Base-by-base conservation (phyloP, 1,284 basidiomycete genomes). In the Pseudozyma tsukubaensis region DNA sequence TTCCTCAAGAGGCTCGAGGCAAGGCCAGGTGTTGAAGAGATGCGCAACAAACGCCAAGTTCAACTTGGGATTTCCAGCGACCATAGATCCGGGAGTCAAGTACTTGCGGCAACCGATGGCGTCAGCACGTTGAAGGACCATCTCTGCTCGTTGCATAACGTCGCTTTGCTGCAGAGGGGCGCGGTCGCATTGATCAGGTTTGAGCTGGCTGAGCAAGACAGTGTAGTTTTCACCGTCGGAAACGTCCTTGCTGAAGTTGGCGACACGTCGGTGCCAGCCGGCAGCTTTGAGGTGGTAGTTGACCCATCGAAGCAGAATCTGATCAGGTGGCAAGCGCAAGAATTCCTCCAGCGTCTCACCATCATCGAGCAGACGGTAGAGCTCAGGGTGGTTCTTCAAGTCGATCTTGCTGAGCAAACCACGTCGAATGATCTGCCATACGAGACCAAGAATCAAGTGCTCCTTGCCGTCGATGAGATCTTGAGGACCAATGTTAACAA, bases 21-120 rank as follows among this genome's bases (percentile, higher is more conserved):
- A 83, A 2, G 96, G 96, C 87, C 93, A 92, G 2, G 94, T 98
- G 88, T 99, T 99, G 90, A 99, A 99, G 57, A 99, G 89, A 86
- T 97, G 95, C 50, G 97, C 96, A 59, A 98, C 96, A 85, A 98
- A 99, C 4, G 97, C 96, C 66, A 99, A 91, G 86, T 99, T 99
- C 50, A 99, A 89, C 83, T 96, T 94, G n/a, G 94, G 94, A 85
- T 99, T 99, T 18, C 97, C 96, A 5, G 93, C 87, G 21, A 97
- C 89, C 76, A 99, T 91, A 16, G 95, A 92, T 21, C 93, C 91
- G 0, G 93, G 90, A 0, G 96, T 96, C 35, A 99, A 88, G 87
- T 97, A 99, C 84, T 97, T 97, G 75, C 95, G 89, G 87, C 96
- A 98, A 24, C 93, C 93, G 76, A 99, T 98, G 56, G 88, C 89